A percentile compares a stretch with the other conserved stretches of the same genome.
Evolutionary conservation across 176 grass and related monocot species (phyloP).

Genomic region (Otatea glauca): DNA sequence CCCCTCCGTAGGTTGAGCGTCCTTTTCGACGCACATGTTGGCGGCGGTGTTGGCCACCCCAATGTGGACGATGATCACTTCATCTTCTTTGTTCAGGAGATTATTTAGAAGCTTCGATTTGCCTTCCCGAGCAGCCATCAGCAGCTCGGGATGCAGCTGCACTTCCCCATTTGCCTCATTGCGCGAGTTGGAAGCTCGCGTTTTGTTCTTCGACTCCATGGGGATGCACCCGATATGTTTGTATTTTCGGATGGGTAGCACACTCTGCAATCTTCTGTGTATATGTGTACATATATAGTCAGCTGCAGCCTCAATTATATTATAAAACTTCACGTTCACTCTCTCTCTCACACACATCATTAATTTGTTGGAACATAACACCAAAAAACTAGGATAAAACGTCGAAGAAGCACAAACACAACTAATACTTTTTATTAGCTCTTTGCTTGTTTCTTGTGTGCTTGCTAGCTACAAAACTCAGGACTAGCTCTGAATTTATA

Average conservation of each 20-base stretch:
- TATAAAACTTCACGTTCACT: too few relatives aligned
- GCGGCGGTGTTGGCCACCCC: too few relatives aligned
- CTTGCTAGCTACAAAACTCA: too few relatives aligned
- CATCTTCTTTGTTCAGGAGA: background rate
- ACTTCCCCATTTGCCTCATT: background rate
- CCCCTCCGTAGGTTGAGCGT: background rate
- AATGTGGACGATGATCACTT: too few relatives aligned
- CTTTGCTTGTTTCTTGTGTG: too few relatives aligned
- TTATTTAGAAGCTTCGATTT: background rate
- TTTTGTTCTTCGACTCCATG: background rate
- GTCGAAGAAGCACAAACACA: too few relatives aligned
- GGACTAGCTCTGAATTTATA: too few relatives aligned
- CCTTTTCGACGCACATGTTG: too few relatives aligned
- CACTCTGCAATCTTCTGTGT: background rate
- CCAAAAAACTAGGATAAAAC: too few relatives aligned
- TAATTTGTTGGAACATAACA: too few relatives aligned
- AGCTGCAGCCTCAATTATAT: background rate
- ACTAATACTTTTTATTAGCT: too few relatives aligned
- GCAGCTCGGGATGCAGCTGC: slow-evolving; percentile 23
- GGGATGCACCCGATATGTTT: background rate
- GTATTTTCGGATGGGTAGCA: background rate
- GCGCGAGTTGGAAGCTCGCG: background rate
- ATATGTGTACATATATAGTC: background rate
- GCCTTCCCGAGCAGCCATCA: slow-evolving; percentile 3
- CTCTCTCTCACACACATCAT: too few relatives aligned